Conservation (phyloP, 306 rosid genomes). For the Gastrolobium villosum region DNA sequence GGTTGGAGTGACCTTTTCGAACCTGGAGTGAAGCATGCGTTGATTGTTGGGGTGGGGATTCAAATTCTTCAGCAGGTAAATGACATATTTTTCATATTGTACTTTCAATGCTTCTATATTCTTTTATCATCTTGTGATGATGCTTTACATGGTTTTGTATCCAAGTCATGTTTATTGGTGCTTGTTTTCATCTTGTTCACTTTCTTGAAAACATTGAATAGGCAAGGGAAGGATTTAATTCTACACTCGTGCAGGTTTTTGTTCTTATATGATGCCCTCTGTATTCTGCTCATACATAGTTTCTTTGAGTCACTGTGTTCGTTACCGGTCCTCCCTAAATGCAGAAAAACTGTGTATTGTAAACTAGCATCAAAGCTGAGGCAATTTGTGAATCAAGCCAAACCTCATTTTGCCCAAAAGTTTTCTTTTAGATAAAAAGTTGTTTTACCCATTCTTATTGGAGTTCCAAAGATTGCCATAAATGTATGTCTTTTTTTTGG, state of each 20-base stretch:
- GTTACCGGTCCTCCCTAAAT: no score
- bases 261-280: neutral
- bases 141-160: neutral
- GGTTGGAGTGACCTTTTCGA: constrained; percentile 84
- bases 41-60: constrained; percentile 80
- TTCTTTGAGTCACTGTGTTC: neutral
- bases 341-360: no score
- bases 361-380: no score
- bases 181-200: constrained; percentile 17
- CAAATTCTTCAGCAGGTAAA: constrained; percentile 95
- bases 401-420: no score
- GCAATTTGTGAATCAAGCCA: no score
- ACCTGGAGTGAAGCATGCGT: constrained; percentile 93
- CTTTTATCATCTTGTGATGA: constrained; percentile 7
- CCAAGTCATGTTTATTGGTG: neutral
- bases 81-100: neutral
- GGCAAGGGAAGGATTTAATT: constrained; percentile 20
- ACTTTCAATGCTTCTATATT: neutral
- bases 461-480: no score
- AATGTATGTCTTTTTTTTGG: no score
- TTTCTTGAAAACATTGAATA: constrained; percentile 20
- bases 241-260: constrained; percentile 6
- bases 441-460: no score
- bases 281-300: neutral
- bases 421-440: no score